Conservation (phyloP, 108 stramenopile genomes). For the Fragilariopsis cylindrus region DNA sequence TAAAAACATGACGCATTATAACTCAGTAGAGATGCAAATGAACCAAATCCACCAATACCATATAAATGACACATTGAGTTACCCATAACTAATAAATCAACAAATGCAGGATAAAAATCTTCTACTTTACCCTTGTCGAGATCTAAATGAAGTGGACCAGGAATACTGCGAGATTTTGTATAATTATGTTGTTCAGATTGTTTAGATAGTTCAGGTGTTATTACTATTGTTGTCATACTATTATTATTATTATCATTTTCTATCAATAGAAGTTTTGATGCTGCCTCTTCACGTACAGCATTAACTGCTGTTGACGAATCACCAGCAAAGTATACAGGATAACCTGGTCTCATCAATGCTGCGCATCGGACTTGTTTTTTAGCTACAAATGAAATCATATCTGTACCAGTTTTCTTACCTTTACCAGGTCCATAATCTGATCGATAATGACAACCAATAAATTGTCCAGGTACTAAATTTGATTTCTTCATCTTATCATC, state of each 20-base stretch:
- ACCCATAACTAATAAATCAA: slow-evolving; percentile 37
- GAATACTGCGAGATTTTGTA: too few species aligned
- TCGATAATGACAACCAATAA: slow-evolving; percentile 45
- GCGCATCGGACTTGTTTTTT: slow-evolving; percentile 36
- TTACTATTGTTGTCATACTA: too few species aligned
- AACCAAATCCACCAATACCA: slow-evolving; percentile 36
- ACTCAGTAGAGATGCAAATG: slow-evolving; percentile 27
- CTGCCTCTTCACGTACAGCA: background rate
- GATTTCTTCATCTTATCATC: slow-evolving; percentile 18
- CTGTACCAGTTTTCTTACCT: slow-evolving; percentile 33
- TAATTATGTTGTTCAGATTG: too few species aligned
- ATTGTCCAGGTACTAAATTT: slow-evolving; percentile 41
- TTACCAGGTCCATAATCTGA: slow-evolving; percentile 31
- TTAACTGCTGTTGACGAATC: slow-evolving; percentile 23
- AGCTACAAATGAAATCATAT: slow-evolving; percentile 6
- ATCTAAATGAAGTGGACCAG: background rate
- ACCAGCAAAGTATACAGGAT: slow-evolving; percentile 39
- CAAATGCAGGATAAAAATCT: slow-evolving; percentile 38
- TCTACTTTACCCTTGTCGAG: background rate
- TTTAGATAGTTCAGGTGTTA: too few species aligned
- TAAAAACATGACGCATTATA: slow-evolving; percentile 27
- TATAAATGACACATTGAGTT: slow-evolving; percentile 26
- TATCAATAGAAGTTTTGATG: too few species aligned
- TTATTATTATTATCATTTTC: too few species aligned
- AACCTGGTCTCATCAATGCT: slow-evolving; percentile 23